These are phyloP conservation scores for Hirschfeldia incana DNA, from an alignment of 345 rosid species.

Conservation along the genomic window DNA sequence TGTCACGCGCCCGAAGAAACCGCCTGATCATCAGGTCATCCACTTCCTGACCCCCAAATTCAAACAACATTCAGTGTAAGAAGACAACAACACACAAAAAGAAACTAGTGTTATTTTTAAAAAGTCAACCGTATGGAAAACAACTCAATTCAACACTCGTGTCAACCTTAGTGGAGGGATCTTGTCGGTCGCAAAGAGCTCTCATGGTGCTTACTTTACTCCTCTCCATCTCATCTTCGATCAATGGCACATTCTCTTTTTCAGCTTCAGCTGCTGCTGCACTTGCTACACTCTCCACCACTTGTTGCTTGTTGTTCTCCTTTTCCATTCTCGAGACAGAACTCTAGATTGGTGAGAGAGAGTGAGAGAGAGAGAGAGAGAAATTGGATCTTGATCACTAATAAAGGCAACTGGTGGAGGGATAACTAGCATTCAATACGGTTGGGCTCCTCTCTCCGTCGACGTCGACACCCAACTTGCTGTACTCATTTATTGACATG, in stretches of 20 bases:
- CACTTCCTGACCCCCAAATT: conserved; percentile 44
- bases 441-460: conserved; percentile 24
- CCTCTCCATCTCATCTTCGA: conserved; percentile 61
- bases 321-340: conserved; percentile 23
- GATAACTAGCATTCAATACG: not conserved
- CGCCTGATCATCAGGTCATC: conserved; percentile 82
- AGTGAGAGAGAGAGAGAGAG: not conserved
- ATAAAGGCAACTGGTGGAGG: not conserved
- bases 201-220: conserved; percentile 79
- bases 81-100: not conserved
- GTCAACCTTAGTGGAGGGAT: conserved; percentile 64
- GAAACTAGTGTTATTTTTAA: not conserved
- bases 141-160: not conserved
- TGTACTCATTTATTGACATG: conserved; percentile 15
- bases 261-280: conserved; percentile 14
- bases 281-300: not conserved
- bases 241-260: conserved; percentile 19
- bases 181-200: conserved; percentile 70
- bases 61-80: not conserved
- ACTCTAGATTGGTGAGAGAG: conserved; percentile 6
- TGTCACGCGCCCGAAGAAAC: conserved; percentile 83
- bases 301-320: conserved; percentile 1
- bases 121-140: not conserved
- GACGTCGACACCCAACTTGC: conserved; percentile 20
- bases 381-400: not conserved